phyloP scores from a whole-genome alignment of 352 stramenopile genomes.

The Pseudoperonospora humuli region DNA sequence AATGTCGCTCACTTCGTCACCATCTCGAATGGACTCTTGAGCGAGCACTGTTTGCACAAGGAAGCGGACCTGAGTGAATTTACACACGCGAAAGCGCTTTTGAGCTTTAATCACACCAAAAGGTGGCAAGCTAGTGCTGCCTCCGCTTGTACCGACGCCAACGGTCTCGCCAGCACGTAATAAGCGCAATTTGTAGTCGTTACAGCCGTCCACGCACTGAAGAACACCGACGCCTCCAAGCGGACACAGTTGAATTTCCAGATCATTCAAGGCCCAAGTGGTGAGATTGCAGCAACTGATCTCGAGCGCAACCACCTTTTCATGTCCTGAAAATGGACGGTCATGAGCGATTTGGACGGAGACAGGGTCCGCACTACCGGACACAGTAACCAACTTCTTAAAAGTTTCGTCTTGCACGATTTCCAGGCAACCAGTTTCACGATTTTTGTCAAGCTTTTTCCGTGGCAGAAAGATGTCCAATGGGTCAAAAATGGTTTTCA shows the following conservation, averaged over 20 bases:
- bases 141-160: slow-evolving; percentile 22
- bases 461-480: slow-evolving; percentile 24
- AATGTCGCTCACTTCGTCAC: slow-evolving; percentile 3
- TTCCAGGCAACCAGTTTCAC: no score
- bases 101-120: slow-evolving; percentile 56
- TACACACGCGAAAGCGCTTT: slow-evolving; percentile 60
- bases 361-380: no score
- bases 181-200: slow-evolving; percentile 50
- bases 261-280: no score
- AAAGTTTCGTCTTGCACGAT: no score
- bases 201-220: slow-evolving; percentile 44
- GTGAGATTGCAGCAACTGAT: no score
- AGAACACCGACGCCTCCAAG: slow-evolving; percentile 28
- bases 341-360: no score
- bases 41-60: slow-evolving; percentile 53
- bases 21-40: slow-evolving; percentile 28
- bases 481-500: slow-evolving; percentile 34
- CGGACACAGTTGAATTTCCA: no score
- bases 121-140: slow-evolving; percentile 34
- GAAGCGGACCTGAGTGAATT: slow-evolving; percentile 46
- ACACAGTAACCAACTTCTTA: no score
- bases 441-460: slow-evolving; percentile 25
- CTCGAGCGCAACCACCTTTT: no score
- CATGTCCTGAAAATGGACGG: no score
- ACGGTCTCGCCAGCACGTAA: slow-evolving; percentile 30